Percentiles rank a stretch among this genome's conserved stretches.
Evolutionary conservation across 1,139 yeast genomes (phyloP).

Genomic region (Pichia sp.): DNA sequence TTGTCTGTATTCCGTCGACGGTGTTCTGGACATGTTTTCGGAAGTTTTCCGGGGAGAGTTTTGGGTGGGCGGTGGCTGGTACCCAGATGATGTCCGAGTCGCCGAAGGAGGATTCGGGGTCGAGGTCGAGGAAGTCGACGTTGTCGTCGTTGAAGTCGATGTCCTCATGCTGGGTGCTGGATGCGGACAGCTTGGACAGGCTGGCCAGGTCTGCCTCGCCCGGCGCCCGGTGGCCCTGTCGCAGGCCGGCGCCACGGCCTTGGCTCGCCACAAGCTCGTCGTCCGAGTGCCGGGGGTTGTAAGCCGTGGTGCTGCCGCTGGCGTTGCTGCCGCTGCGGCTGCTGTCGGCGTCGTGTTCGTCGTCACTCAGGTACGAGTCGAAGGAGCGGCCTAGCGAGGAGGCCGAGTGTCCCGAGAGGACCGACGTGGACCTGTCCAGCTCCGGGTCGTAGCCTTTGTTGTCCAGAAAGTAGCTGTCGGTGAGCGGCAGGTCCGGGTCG

Average conservation of each 20-base stretch:
- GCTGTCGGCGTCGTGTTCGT: background rate
- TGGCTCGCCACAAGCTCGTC: background rate
- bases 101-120: conserved; percentile 28
- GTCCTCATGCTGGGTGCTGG: conserved; percentile 5
- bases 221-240: conserved; percentile 1
- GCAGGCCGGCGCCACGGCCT: conserved; percentile 1
- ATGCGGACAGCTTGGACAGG: conserved; percentile 1
- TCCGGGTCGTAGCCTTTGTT: background rate
- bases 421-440: conserved; percentile 14
- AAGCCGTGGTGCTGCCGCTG: background rate
- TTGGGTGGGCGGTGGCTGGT: conserved; percentile 92
- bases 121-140: conserved; percentile 24
- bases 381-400: conserved; percentile 5
- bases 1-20: conserved; percentile 66
- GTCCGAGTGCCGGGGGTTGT: background rate
- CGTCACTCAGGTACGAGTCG: conserved; percentile 2
- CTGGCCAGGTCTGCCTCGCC: conserved; percentile 1
- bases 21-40: conserved; percentile 75
- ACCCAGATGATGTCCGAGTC: conserved; percentile 70
- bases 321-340: background rate
- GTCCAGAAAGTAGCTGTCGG: conserved; percentile 26
- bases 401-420: conserved; percentile 13
- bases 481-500: conserved; percentile 54
- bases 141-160: conserved; percentile 18
- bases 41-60: conserved; percentile 88